Evolutionary conservation across 1,284 basidiomycete species (phyloP).

Genomic region (Pseudozyma flocculosa): DNA sequence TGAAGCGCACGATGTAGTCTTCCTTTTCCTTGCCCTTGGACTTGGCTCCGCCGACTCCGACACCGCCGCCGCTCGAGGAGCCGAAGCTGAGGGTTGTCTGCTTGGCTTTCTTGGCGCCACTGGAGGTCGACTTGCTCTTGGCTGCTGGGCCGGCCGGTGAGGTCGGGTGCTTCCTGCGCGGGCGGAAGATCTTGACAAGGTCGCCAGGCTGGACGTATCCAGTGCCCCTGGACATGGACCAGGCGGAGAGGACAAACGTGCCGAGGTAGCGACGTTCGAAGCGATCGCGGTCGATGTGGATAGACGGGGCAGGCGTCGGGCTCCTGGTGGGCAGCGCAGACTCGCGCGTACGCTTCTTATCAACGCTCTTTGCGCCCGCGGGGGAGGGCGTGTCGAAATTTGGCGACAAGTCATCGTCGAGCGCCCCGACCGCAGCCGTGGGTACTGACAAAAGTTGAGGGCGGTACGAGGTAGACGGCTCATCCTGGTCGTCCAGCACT

Average conservation of each 20-base stretch:
- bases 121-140: constrained; percentile 13
- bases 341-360: background rate
- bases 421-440: too few species aligned
- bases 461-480: too few species aligned
- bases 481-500: too few species aligned
- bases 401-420: too few species aligned
- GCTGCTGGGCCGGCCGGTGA: constrained; percentile 7
- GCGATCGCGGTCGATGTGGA: constrained; percentile 8
- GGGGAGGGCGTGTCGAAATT: too few species aligned
- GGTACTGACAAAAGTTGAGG: too few species aligned
- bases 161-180: constrained; percentile 33
- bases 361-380: too few species aligned
- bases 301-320: background rate
- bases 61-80: background rate
- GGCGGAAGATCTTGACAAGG: constrained; percentile 41
- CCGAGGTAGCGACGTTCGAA: constrained; percentile 45
- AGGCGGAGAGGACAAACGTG: constrained; percentile 52
- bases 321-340: background rate
- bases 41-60: constrained; percentile 13
- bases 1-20: constrained; percentile 54
- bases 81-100: constrained; percentile 45
- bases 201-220: constrained; percentile 49
- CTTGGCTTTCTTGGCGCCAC: constrained; percentile 19
- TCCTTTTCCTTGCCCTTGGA: constrained; percentile 36
- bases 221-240: constrained; percentile 51